Evolutionary conservation across 228 moss, liverwort and hornwort species (phyloP), one percentile per base, ranked within the genome.

Genomic region (Sphagnum magellanicum): DNA sequence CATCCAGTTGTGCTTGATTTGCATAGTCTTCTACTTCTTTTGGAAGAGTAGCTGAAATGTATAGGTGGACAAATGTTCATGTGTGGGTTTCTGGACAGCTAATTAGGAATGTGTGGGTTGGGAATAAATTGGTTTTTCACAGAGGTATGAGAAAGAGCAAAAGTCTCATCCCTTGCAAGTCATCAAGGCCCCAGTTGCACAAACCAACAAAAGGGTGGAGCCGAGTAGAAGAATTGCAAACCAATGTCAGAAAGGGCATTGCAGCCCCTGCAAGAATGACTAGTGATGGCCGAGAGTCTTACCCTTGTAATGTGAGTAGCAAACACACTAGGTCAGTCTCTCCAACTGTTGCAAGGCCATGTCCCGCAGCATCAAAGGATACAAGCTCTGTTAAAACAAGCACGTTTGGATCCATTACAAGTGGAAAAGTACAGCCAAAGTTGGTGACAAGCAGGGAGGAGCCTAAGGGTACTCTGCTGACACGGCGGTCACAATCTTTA

Each of bases 181-280:
- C 32, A 3, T 49, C 65, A 17, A 71, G 74, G 51, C 77, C 77
- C 16, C 73, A 61, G 66, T 81, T 77, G 52, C 71, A 65, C 50
- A 77, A 81, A 60, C 76, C 77, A 51, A 74, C 49, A 64, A 67
- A 49, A 51, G 71, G 63, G 47, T 59, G 68, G 13, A 53, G 50
- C 15, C 5, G 32, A 61, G n/a, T 71, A 55, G 81, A 81, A 62
- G 81, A 81, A 58, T 51, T 77, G 32, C 71, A 76, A 57, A 48
- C 60, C 51, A 73, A 71, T 74, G 71, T 62, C 65, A 74, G 77
- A 74, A 77, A 81, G 68, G 76, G 81, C 53, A 81, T 81, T 76
- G 76, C 81, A 67, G 77, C 81, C 71, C 76, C 76, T 61, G 81
- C 81, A 65, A 81, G 68, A 68, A 68, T 59, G 46, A 78, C 74